phyloP scores from a whole-genome alignment of 306 rosid genomes.

The Corylus americana region DNA sequence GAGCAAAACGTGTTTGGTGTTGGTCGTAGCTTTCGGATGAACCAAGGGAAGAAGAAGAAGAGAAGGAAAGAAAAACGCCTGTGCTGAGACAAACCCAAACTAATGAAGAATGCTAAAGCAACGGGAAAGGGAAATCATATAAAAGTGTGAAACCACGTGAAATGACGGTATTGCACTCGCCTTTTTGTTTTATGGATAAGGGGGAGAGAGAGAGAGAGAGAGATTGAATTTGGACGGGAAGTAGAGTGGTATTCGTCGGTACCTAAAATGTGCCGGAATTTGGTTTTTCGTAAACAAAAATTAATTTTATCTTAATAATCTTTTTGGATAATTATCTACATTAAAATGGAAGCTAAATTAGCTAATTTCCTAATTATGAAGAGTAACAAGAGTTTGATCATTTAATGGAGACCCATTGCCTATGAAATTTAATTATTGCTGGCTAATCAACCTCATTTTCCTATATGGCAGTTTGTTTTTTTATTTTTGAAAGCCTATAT shows the following conservation, averaged over 20 bases:
- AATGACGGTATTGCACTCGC: constrained; percentile 36
- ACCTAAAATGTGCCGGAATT: not conserved
- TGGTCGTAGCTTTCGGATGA: too few relatives aligned
- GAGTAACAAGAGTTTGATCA: not conserved
- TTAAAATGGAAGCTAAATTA: too few relatives aligned
- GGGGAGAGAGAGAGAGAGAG: not conserved
- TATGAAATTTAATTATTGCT: not conserved
- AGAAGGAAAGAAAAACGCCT: not conserved
- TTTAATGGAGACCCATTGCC: not conserved
- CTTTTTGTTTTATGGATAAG: constrained; percentile 26
- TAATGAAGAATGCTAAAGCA: constrained; percentile 8
- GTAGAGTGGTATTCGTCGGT: not conserved
- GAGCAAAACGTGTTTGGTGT: not conserved
- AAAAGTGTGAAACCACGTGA: not conserved
- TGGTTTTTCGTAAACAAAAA: not conserved
- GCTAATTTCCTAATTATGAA: too few relatives aligned
- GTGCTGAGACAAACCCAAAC: not conserved
- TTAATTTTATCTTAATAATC: not conserved
- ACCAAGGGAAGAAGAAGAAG: not conserved
- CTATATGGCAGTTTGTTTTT: too few relatives aligned
- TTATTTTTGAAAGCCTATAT: too few relatives aligned
- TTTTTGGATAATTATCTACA: not conserved
- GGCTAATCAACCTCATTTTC: too few relatives aligned
- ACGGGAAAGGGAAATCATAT: constrained; percentile 2
- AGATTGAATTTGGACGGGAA: constrained; percentile 16